Evolutionary conservation across 768 basidiomycete genomes (phyloP), one percentile per base, ranked within the genome.

Genomic region (Agaricus bisporus): DNA sequence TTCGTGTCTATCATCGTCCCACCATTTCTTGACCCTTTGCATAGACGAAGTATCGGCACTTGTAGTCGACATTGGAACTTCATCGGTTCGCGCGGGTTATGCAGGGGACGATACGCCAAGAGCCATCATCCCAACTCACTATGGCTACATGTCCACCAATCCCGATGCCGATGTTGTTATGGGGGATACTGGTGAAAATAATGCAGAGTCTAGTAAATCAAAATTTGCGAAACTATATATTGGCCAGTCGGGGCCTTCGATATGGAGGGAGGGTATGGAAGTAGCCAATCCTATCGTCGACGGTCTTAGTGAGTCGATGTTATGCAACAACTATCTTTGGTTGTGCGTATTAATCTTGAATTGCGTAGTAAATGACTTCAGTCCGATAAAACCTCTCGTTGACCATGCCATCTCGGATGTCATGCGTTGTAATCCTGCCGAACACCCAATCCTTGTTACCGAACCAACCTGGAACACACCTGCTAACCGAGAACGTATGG

Each of bases 31-130:
- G 46, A 45, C 11, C 56, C 28, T 53, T 5, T 35, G 17, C 38
- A 17, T 57, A 97, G 95, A 98, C 66, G 95, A 98, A 73, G 93
- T 98, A n/a, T 88, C 93, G 35, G 97, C 95, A 28, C 74, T 98
- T 49, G 97, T 98, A 20, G 73, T 99, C 36, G 97, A 99, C 73
- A 88, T 98, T 65, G 97, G 97, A 26, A 77, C 89, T 10, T 87
- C 88, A 22, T 88, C 92, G 8, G 73, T 95, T 50, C 86, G 97
- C 65, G 92, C 93, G 10, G 97, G 97, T 49, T 97, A 98, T 68
- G 95, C 97, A 10, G 97, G 97, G 43, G 95, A 98, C 70, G 97
- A 98, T 63, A 82, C 88, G 10, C 97, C 97, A 15, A 91, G 92
- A 69, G 88, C 90, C 15, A 84, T 98, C 57, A 82, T 95, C 58